Evolutionary conservation across 2,329 filamentous ascomycete genomes (phyloP), one percentile per base, ranked within the genome.

Genomic region (Dryadomyces quercus-mongolicae): DNA sequence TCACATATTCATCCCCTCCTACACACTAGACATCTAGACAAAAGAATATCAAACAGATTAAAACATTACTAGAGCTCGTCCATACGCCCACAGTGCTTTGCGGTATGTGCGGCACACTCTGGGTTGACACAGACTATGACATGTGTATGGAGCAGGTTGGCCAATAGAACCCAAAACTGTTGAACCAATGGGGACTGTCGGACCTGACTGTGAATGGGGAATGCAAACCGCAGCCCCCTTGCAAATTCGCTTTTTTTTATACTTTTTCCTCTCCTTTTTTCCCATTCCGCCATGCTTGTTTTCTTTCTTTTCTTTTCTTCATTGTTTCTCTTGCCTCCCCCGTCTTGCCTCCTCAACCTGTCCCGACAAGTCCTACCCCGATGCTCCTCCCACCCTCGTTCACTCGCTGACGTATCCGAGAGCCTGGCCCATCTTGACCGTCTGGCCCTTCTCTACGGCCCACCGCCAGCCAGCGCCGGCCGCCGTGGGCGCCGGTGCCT

Each of bases 391-490:
- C 25, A 31, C 8, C 8, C 25, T n/a, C 8, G 15, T 18, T 60
- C 62, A 69, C 58, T 71, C 68, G 45, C 81, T 79, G 38, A 95
- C 85, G 64, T 78, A 82, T 1, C 92, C 93, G 56, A 98, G 68
- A 8, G 86, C 83, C 71, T 98, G 78, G 3, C 93, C 93, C 72
- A 97, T 86, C 72, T 90, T 90, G 57, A 98, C 81, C 62, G 77
- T 86, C 72, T 92, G 86, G 0, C 92, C 93, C 69, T 89, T 89
- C 65, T 92, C 81, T 50, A 97, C 85, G 31, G 76, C 77, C 92
- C 93, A 98, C 57, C 76, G 80, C 80, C 89, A 97, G 0, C 90
- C 90, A 15, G 78, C 80, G 1, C 74, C 75, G 38, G 72, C 74
- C 31, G 72, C 73, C 22, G 72, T 74, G 36, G 72, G 72, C 8